Base-by-base conservation (phyloP, 73 alveolate genomes). In the Tetrahymena thermophila region DNA sequence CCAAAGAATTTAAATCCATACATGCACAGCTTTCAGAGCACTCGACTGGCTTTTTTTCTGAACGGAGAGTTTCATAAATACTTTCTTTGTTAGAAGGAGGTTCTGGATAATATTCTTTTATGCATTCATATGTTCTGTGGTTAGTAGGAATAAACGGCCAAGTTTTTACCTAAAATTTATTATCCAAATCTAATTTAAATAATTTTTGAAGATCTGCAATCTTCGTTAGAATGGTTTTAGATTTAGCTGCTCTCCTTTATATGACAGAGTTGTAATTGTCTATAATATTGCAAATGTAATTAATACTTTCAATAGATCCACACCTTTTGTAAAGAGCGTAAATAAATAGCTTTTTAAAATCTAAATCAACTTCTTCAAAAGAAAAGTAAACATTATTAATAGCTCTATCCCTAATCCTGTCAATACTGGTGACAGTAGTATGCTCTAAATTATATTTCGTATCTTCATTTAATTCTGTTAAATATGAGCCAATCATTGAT, bases 81-180 rank as follows among this genome's bases (percentile, higher is more conserved):
- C 58, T 50, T 35, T 95, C 93, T 4, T 93, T 94, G 31, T 71
- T 71, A 71, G 89, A 71, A 44, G 93, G 93, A 40, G 97, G 97
- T 38, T 95, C 94, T 4, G 97, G 97, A 25, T 95, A 94, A 58
- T 95, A 95, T 13, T 95, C 95, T 28, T 43, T 42, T 3, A 95
- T 95, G 5, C 56, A 93, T 31, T 95, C 43, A 95, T 95, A 95
- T 11, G 97, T 85, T 35, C 97, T 28, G 17, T 71, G 89, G 31
- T n/a, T 71, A 19, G 93, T 85, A 40, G 97, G 97, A 23, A 95
- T 43, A 14, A 95, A 71, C 35, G 97, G 97, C 97, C 97, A 95
- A 50, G 50, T 89, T 28, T 93, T 89, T 2, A 93, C 85, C 43
- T 85, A 50, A 0, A 95, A 94, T 85, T 95, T 95, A 35, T 43